Evolutionary conservation across 805 yeast genomes (phyloP).

Genomic region (Wickerhamiella siamensis): DNA sequence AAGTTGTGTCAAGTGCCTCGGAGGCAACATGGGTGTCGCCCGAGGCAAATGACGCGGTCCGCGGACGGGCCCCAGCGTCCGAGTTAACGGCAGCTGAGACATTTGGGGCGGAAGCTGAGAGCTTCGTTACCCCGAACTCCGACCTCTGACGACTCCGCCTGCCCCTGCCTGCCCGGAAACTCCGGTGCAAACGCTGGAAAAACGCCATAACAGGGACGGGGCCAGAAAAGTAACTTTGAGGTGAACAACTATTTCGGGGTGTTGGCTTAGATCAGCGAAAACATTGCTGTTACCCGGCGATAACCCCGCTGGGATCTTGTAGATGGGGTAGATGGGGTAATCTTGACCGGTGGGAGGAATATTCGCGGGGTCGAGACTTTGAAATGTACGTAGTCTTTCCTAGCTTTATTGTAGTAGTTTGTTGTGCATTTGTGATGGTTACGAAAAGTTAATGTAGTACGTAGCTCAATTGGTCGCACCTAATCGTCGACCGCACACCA

Average conservation of each 20-base stretch:
- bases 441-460: no score
- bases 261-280: background rate
- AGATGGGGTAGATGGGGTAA: no score
- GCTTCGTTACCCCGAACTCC: background rate
- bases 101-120: background rate
- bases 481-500: background rate
- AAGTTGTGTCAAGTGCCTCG: background rate
- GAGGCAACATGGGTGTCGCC: background rate
- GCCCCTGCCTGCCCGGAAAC: background rate
- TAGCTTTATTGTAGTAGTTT: no score
- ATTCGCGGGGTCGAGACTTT: no score
- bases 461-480: no score
- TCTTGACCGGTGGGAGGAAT: no score
- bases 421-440: no score
- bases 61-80: background rate
- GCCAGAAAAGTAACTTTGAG: background rate
- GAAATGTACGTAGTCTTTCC: no score
- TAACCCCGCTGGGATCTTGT: no score
- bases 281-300: background rate
- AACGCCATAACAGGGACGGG: constrained; percentile 1
- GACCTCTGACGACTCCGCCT: constrained; percentile 1
- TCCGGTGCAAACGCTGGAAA: constrained; percentile 2
- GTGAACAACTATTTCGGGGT: background rate
- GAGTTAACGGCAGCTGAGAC: background rate
- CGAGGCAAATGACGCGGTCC: background rate